A percentile compares a stretch with the other conserved stretches of the same genome.
Evolutionary conservation across 345 rosid species (phyloP).

Genomic region (Eucalyptus leucophloia): DNA sequence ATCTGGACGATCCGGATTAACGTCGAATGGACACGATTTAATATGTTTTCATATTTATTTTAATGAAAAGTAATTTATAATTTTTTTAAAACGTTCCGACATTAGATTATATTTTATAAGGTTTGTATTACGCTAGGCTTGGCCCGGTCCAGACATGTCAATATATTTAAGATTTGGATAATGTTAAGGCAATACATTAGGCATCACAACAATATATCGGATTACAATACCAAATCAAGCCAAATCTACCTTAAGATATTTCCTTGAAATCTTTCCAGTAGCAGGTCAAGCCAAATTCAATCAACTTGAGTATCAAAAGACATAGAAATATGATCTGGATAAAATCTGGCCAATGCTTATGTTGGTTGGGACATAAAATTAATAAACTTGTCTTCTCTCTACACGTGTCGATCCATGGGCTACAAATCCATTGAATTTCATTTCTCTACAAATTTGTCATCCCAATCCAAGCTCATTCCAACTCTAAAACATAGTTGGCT

Average conservation of each 20-base stretch:
- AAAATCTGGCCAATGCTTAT: not conserved
- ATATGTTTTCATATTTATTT: not conserved
- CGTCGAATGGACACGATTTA: not conserved
- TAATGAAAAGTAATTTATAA: not conserved
- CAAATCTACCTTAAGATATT: not conserved
- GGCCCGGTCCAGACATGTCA: accelerated
- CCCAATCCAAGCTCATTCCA: not conserved
- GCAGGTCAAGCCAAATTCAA: not conserved
- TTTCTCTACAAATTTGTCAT: not conserved
- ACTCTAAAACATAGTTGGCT: not conserved
- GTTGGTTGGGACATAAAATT: not conserved
- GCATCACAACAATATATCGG: accelerated
- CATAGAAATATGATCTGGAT: not conserved
- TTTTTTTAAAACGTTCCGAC: not conserved
- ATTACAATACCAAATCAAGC: not conserved
- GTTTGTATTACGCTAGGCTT: not conserved
- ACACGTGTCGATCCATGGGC: accelerated
- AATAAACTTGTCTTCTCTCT: not conserved
- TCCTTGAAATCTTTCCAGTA: accelerated
- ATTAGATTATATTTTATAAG: not conserved
- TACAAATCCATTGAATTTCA: not conserved
- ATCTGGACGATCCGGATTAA: not conserved
- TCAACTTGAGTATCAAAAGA: accelerated
- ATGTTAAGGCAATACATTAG: not conserved
- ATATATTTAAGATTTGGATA: not conserved